Base-by-base conservation (phyloP, 257 asterid species). In the Ocimum tenuiflorum region DNA sequence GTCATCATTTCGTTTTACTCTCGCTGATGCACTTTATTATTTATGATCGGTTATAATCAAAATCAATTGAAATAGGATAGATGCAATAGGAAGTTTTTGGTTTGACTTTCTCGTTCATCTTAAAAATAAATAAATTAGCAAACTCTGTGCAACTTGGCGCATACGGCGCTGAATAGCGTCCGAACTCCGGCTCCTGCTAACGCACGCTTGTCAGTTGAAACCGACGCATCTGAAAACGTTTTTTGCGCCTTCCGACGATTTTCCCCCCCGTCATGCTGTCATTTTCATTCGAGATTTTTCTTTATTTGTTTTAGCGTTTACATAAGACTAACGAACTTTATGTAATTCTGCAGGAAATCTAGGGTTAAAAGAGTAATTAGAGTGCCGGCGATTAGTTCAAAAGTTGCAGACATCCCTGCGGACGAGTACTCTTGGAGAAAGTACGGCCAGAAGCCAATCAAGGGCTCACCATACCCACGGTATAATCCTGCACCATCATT, bases 381-480 rank as follows among this genome's bases (percentile, higher is more conserved):
- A 47, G 90, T 87, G n/a, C 91, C 95, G 1, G 91, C 94, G 6
- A 75, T 83, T 2, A 87, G 95, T 75, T 69, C 95, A 1, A 87
- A 84, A 68, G 67, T 80, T 2, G 91, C 88, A 0, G 94, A 87
- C 71, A 87, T 87, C 41, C 96, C 96, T 6, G 46, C 75, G 1
- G 96, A 89, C 50, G 89, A 87, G 59, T 81, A 61, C 52, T 89
- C 96, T 0, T 89, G 95, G 95, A 87, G 96, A 42, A 86, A 89
- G 67, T 88, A 88, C 66, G 96, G 96, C 14, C 91, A 88, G 57
- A 89, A 86, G 78, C 91, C 92, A 2, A 86, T 86, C 85, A 89
- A 89, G 70, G 97, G 95, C 24, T 89, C 95, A 2, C 86, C 91
- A 18, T 85, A 75, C 80, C 96, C 96, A 77, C 79, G 95, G 96